Conservation (phyloP, 768 basidiomycete genomes). For the Leccinum variicolor region DNA sequence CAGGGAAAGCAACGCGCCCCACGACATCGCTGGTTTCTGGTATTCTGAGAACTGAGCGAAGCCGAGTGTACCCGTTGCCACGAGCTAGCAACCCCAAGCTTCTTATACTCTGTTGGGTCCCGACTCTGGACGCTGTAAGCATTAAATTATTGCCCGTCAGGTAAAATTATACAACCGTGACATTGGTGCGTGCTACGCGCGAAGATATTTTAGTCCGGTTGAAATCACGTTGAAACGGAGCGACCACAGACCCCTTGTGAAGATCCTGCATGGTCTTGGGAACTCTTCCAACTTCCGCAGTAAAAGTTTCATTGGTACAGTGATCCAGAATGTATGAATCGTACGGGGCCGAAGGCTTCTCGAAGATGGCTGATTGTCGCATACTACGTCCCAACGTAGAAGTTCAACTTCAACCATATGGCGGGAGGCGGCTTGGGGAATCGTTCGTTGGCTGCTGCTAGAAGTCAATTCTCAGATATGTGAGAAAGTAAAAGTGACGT, state of each 20-base stretch:
- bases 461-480: background rate
- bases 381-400: background rate
- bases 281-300: background rate
- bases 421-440: background rate
- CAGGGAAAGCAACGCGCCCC: background rate
- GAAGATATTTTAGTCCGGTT: background rate
- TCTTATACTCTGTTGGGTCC: conserved; percentile 3
- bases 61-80: background rate
- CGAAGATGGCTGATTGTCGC: background rate
- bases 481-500: background rate
- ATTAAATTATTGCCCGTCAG: background rate
- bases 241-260: background rate
- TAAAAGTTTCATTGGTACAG: background rate
- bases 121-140: background rate
- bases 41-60: background rate
- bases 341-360: background rate
- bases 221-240: background rate
- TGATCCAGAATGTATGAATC: background rate
- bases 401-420: background rate
- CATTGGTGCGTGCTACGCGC: background rate
- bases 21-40: background rate
- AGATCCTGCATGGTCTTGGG: background rate
- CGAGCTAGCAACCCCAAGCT: background rate
- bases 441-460: background rate
- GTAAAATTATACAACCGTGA: background rate